Evolutionary conservation across 2,329 filamentous ascomycete genomes (phyloP).

Genomic region (Neurospora crassa): DNA sequence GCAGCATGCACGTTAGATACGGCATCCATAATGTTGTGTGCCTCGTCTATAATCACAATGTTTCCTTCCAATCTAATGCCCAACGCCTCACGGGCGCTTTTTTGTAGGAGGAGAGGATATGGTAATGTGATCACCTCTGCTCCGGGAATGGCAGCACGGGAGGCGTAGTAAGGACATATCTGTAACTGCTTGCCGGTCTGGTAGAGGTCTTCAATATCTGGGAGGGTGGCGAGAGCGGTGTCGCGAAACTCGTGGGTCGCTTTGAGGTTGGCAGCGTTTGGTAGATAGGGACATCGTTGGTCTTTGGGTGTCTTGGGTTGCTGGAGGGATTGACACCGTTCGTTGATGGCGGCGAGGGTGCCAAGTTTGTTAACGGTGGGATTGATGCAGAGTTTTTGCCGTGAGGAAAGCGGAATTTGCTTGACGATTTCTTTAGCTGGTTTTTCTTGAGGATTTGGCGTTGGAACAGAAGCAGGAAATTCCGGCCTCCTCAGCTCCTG

Average conservation of each 20-base stretch:
- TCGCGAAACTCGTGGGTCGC: slow-evolving; percentile 77
- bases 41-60: slow-evolving; percentile 92
- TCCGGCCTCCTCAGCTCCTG: slow-evolving; percentile 69
- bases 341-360: slow-evolving; percentile 76
- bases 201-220: slow-evolving; percentile 88
- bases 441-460: slow-evolving; percentile 3
- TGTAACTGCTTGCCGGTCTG: slow-evolving; percentile 66
- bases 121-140: slow-evolving; percentile 88
- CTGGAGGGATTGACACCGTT: slow-evolving; percentile 83
- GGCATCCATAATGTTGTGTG: slow-evolving; percentile 95
- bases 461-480: slow-evolving; percentile 62
- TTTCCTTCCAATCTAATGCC: slow-evolving; percentile 79
- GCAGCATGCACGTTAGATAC: slow-evolving; percentile 80
- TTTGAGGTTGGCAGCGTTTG: slow-evolving; percentile 63
- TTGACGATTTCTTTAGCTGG: slow-evolving; percentile 54
- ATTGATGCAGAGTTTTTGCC: slow-evolving; percentile 87
- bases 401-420: slow-evolving; percentile 73
- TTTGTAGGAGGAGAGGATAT: slow-evolving; percentile 83
- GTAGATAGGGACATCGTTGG: slow-evolving; percentile 67
- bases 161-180: slow-evolving; percentile 95
- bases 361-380: slow-evolving; percentile 63
- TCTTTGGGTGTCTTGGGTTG: slow-evolving; percentile 52
- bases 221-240: slow-evolving; percentile 69
- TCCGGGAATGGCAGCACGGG: slow-evolving; percentile 68
- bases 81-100: slow-evolving; percentile 76